Conservation (phyloP, 441 rosid genomes). For the Mallotus repandus region DNA sequence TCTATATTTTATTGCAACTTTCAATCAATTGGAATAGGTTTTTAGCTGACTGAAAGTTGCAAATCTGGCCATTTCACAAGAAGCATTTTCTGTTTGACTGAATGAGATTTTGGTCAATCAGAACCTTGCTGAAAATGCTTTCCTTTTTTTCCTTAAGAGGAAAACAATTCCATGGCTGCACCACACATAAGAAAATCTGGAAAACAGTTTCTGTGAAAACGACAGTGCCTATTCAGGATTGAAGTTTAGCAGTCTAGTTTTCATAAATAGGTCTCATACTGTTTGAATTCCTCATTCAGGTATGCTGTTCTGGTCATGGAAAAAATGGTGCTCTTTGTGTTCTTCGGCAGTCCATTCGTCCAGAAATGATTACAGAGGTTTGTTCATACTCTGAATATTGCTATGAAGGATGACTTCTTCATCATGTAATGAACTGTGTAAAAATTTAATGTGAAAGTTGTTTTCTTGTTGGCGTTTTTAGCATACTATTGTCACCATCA, state of each 20-base stretch:
- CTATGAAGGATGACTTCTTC: background rate
- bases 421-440: background rate
- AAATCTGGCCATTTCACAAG: no score
- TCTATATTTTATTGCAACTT: no score
- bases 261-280: background rate
- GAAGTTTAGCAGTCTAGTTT: background rate
- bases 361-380: conserved; percentile 98
- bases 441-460: background rate
- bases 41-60: no score
- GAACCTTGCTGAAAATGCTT: no score
- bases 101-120: no score
- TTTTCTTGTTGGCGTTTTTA: background rate
- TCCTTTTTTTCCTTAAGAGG: background rate
- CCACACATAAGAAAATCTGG: no score
- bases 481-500: background rate
- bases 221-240: background rate
- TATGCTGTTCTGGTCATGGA: conserved; percentile 99
- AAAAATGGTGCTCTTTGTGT: conserved; percentile 89
- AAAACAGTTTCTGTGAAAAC: no score
- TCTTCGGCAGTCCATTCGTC: conserved; percentile 96
- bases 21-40: no score
- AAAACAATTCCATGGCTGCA: background rate
- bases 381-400: background rate
- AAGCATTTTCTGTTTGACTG: no score
- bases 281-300: conserved; percentile 47